Evolutionary conservation across 768 basidiomycete species (phyloP).

Genomic region (Lentinula lateritia): DNA sequence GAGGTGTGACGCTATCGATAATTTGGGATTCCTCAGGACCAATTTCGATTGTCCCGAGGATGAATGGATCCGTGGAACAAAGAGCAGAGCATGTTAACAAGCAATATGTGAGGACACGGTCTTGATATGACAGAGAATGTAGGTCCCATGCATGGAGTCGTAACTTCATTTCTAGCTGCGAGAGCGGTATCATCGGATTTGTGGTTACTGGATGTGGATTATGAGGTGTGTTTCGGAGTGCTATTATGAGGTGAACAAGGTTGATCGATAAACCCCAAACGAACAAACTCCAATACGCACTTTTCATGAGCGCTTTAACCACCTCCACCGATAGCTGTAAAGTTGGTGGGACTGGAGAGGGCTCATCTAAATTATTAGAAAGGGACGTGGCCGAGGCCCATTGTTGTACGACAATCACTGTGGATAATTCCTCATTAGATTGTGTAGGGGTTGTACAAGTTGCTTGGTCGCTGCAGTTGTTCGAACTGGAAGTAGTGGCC

Average conservation of each 20-base stretch:
- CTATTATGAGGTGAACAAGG: not conserved
- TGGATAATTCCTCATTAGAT: not conserved
- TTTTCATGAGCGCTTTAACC: conserved; percentile 1
- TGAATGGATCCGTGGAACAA: conserved; percentile 1
- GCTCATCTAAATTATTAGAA: not conserved
- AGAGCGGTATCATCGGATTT: conserved; percentile 1
- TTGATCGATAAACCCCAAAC: too few species aligned
- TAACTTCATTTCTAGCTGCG: not conserved
- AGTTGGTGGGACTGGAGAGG: not conserved
- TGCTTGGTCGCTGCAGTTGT: not conserved
- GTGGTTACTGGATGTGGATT: not conserved
- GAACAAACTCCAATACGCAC: not conserved
- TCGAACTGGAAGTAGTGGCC: not conserved
- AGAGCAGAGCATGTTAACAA: conserved; percentile 3
- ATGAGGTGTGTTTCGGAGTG: not conserved
- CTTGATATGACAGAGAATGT: not conserved
- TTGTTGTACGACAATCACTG: not conserved
- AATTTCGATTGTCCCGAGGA: conserved; percentile 4
- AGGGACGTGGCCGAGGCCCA: not conserved
- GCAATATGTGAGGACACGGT: conserved; percentile 8
- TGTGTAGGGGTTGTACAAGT: not conserved
- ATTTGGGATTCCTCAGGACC: not conserved
- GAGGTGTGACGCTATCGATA: not conserved
- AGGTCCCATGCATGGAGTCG: conserved; percentile 2
- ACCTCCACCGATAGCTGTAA: not conserved